Base-by-base conservation (phyloP, 2,329 filamentous ascomycete species). In the Coniochaeta ligniaria region DNA sequence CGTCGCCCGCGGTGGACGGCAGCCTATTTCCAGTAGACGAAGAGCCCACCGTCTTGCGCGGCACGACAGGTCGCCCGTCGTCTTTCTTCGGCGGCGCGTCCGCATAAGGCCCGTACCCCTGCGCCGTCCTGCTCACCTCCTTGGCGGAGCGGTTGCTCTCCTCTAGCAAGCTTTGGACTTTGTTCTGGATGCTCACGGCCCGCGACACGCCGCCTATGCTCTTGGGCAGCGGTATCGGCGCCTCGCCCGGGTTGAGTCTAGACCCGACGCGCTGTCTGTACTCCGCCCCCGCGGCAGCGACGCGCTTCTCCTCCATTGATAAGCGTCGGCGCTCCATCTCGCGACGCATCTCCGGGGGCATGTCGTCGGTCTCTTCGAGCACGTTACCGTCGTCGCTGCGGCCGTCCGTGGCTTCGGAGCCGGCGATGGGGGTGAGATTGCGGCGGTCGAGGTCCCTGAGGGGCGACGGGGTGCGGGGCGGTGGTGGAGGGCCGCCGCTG, bases 81-180 rank as follows among this genome's bases (percentile, higher is more conserved):
- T 28, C 73, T 63, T 64, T 75, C 77, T 22, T 76, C 75, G 9
- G 75, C 17, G 75, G 72, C 2, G 75, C 73, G 64, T 87, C 90
- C 22, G 93, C 92, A 72, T 90, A 97, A 62, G 88, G 88, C 8
- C 95, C 95, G 71, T 98, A 98, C 0, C 94, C 94, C 64, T 93
- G 88, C 0, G 93, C 93, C 0, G 92, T 96, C 57, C 80, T 76
- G 65, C 87, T 86, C 31, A 84, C 82, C 16, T 77, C 75, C 1
- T 81, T 71, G 0, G 80, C 75, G 6, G 85, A 79, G 65, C 80
- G 86, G 67, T 86, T 85, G 45, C 89, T 91, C 69, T 97, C 93
- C 63, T 87, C 88, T 17, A 99, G 78, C 57, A 98, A 79, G 57
- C 85, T 91, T 76, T 96, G 91, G 60, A 99, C 91, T 64, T 94